These are phyloP conservation scores for Pelagophyceae sp. DNA, from an alignment of 352 stramenopile genomes.

Conservation along the genomic window DNA sequence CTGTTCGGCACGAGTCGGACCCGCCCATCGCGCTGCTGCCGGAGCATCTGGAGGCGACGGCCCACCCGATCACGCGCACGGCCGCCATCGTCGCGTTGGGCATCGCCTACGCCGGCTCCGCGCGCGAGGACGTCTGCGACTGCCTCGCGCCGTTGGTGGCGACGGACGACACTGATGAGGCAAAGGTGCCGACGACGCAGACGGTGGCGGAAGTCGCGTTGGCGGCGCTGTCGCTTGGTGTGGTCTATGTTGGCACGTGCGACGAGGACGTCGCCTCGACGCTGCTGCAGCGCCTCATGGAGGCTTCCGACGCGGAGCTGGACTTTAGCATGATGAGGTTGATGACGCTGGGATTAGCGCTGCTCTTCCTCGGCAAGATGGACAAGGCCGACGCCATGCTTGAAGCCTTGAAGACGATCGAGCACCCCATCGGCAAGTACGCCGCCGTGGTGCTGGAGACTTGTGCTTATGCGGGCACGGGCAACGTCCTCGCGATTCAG, in stretches of 20 bases:
- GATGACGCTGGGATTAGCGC: slow-evolving; percentile 87
- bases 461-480: slow-evolving; percentile 93
- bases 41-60: slow-evolving; percentile 91
- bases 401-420: slow-evolving; percentile 93
- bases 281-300: slow-evolving; percentile 95
- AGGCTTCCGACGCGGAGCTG: slow-evolving; percentile 90
- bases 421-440: slow-evolving; percentile 94
- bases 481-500: slow-evolving; percentile 97
- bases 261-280: slow-evolving; percentile 90
- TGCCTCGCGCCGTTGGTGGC: slow-evolving; percentile 83
- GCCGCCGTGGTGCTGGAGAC: slow-evolving; percentile 91
- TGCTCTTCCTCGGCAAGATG: slow-evolving; percentile 92
- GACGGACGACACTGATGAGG: slow-evolving; percentile 81
- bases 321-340: slow-evolving; percentile 89
- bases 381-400: slow-evolving; percentile 96
- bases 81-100: slow-evolving; percentile 87
- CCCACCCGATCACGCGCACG: slow-evolving; percentile 70
- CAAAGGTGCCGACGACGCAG: slow-evolving; percentile 47
- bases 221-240: slow-evolving; percentile 80
- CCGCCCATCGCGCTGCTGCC: slow-evolving; percentile 88
- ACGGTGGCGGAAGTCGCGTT: slow-evolving; percentile 56
- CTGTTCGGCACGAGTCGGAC: slow-evolving; percentile 87
- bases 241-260: slow-evolving; percentile 96
- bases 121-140: slow-evolving; percentile 91
- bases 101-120: slow-evolving; percentile 93